Evolutionary conservation across 208 protist species (phyloP), one percentile per base, ranked within the genome.

Genomic region (Crithidia mellificae): DNA sequence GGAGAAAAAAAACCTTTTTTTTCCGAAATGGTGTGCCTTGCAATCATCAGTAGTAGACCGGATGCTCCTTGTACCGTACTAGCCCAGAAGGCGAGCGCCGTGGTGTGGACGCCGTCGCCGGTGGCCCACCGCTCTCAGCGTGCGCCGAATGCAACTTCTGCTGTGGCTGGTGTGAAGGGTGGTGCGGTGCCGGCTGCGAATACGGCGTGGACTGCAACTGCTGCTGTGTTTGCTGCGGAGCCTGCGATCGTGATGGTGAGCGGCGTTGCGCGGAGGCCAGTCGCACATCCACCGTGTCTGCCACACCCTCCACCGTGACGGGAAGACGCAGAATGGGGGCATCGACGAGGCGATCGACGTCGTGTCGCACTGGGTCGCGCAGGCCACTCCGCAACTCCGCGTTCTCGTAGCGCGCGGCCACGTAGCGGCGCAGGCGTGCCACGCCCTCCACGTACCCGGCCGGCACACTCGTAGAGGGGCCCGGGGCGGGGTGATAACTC

Each of bases 401-500:
- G 22, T 34, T 3, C 17, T 51, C 30, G 24, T 71, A 63, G 20
- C 85, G 77, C 6, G 67, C 68, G 1, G 74, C 76, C 36, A 81
- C 68, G 47, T 76, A 82, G n/a, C 75, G 69, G 2, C 89, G 78
- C 7, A 87, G 77, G 4, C 85, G 81, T 27, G 85, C 89, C 14
- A 94, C 89, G 0, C 80, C 86, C 57, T 92, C 85, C 5, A 94
- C 84, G 49, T 94, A 94, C 24, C 89, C 86, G 1, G 80, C 17
- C 11, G 89, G 89, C 3, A 94, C 85, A 62, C 51, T 74, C 2
- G 78, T 29, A 0, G 89, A 91, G 3, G 86, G 89, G 5, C 86
- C 86, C 15, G 69, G 81, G 0, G 89, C 79, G 9, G 74, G 72
- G 17, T 78, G 83, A 32, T 83, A 79, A 27, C 63, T 59, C 30